Percentiles rank a stretch among this genome's conserved stretches.
phyloP scores from a whole-genome alignment of 2,329 filamentous ascomycete species.

The Mycosphaerella sp. region DNA sequence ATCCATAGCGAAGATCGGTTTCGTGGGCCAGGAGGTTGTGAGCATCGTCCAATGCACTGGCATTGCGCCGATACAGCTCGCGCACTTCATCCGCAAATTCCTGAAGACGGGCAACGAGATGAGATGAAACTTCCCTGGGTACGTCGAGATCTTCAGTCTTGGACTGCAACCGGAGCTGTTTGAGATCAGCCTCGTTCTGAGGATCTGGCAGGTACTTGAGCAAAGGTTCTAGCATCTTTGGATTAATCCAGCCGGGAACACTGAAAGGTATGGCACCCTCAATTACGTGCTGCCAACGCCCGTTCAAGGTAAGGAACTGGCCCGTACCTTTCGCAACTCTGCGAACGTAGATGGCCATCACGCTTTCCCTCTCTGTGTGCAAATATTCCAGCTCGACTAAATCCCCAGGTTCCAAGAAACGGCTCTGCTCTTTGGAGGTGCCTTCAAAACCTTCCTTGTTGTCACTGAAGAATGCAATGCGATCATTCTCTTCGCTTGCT shows the following conservation, averaged over 20 bases:
- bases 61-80: slow-evolving; percentile 43
- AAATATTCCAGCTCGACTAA: slow-evolving; percentile 42
- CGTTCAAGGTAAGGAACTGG: slow-evolving; percentile 48
- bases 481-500: slow-evolving; percentile 25
- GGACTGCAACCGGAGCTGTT: slow-evolving; percentile 33
- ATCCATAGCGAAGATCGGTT: slow-evolving; percentile 42
- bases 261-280: slow-evolving; percentile 42
- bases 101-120: slow-evolving; percentile 40
- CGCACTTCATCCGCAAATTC: slow-evolving; percentile 42
- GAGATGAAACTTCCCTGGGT: slow-evolving; percentile 42
- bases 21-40: slow-evolving; percentile 43
- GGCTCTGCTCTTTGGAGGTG: slow-evolving; percentile 30
- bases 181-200: slow-evolving; percentile 29
- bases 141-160: slow-evolving; percentile 37
- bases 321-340: slow-evolving; percentile 5
- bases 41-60: slow-evolving; percentile 44
- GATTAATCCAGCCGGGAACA: slow-evolving; percentile 45
- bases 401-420: slow-evolving; percentile 41
- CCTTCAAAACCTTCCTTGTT: slow-evolving; percentile 29
- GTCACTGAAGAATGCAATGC: slow-evolving; percentile 18
- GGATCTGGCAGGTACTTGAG: slow-evolving; percentile 47
- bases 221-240: slow-evolving; percentile 42
- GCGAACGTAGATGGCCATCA: slow-evolving; percentile 46
- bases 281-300: slow-evolving; percentile 41
- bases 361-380: slow-evolving; percentile 33